Evolutionary conservation across 495 filamentous ascomycete species (phyloP).

Genomic region (Penicillium verhagenii): DNA sequence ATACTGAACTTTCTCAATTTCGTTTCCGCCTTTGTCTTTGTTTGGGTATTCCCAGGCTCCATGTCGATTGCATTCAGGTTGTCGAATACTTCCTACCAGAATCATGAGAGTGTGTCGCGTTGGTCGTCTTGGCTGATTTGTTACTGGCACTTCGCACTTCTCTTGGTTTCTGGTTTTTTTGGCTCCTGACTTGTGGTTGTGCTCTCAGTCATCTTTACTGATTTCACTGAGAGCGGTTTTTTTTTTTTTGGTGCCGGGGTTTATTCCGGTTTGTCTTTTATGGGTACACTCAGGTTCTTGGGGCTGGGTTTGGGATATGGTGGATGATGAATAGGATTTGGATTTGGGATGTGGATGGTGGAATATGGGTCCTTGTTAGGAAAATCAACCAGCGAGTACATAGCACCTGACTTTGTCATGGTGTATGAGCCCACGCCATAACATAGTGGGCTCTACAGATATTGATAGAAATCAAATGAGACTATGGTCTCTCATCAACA

Average conservation of each 20-base stretch:
- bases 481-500: background rate
- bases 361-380: background rate
- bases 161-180: conserved; percentile 2
- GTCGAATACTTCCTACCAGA: background rate
- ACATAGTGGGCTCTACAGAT: conserved; percentile 1
- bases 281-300: background rate
- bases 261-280: background rate
- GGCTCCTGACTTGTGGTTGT: conserved; percentile 4
- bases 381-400: conserved; percentile 3
- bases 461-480: conserved; percentile 4
- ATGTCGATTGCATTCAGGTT: conserved; percentile 1
- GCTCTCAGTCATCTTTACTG: conserved; percentile 38
- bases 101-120: background rate
- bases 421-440: background rate
- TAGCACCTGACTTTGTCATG: conserved; percentile 5
- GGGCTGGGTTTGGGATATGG: background rate
- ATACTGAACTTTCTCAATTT: conserved; percentile 1
- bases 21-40: too few relatives aligned
- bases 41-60: conserved; percentile 1
- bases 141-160: conserved; percentile 23
- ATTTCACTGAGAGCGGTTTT: conserved; percentile 35
- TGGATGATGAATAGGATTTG: conserved; percentile 18
- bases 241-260: background rate
- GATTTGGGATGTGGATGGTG: background rate
- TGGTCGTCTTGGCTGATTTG: conserved; percentile 39